Evolutionary conservation across 2,329 filamentous ascomycete species (phyloP).

Genomic region (Aspergillus sp.): DNA sequence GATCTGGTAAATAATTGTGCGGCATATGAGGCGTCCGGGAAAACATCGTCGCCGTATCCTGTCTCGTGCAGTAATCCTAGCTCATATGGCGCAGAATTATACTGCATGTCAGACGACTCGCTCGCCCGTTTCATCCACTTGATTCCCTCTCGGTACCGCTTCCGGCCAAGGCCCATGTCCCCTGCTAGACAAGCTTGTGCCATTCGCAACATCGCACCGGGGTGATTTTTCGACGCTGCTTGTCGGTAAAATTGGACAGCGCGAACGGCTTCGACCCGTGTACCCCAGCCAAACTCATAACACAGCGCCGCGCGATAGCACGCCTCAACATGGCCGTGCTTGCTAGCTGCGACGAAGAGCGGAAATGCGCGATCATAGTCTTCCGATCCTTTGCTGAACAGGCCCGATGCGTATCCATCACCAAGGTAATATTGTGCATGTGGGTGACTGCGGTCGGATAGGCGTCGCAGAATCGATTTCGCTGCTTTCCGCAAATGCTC

Average conservation of each 20-base stretch:
- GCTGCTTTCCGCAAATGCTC: constrained; percentile 74
- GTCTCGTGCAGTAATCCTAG: constrained; percentile 81
- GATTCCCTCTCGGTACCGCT: constrained; percentile 80
- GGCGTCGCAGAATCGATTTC: constrained; percentile 75
- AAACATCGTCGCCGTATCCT: constrained; percentile 91
- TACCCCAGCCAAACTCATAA: constrained; percentile 98
- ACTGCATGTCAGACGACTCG: constrained; percentile 82
- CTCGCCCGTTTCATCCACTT: constrained; percentile 95
- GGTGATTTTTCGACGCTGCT: constrained; percentile 87
- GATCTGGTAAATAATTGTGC: constrained; percentile 92
- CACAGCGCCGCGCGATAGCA: constrained; percentile 88
- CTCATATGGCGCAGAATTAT: constrained; percentile 89
- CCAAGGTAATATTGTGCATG: constrained; percentile 97
- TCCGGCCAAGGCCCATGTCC: constrained; percentile 69
- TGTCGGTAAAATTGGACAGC: constrained; percentile 89
- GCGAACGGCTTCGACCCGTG: constrained; percentile 79
- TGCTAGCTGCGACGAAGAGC: constrained; percentile 85
- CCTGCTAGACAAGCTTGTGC: constrained; percentile 84
- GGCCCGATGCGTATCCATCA: constrained; percentile 85
- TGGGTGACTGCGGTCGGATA: constrained; percentile 82
- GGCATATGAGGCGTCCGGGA: constrained; percentile 82
- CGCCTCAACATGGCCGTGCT: constrained; percentile 95
- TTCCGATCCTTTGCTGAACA: constrained; percentile 91
- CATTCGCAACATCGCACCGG: constrained; percentile 86
- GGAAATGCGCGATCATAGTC: constrained; percentile 89